Base-by-base conservation (phyloP, 2,329 filamentous ascomycete genomes). In the Juglanconis sp. region DNA sequence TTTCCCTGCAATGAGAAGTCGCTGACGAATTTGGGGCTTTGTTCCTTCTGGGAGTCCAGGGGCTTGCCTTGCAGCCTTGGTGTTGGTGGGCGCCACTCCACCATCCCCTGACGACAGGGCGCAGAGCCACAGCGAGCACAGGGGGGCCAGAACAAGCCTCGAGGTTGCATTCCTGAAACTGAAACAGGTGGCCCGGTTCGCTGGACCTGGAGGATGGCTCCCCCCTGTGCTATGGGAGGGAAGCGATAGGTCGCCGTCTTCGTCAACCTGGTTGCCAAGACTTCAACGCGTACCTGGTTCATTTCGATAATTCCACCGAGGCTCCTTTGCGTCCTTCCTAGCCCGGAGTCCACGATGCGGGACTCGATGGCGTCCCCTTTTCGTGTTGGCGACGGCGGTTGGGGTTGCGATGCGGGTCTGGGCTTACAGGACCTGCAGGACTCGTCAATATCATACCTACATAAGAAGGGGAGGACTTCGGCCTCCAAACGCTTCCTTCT, bases 401-500 rank as follows among this genome's bases (percentile, higher is more conserved):
- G n/a, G 51, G 11, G 8, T 11, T 31, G 24, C 36, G 6, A 3
- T 35, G 9, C 9, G 51, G 51, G 15, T 15, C 24, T 42, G 13
- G 36, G 35, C 7, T 38, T 38, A 8, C 35, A 38, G 35, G 35
- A 38, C 8, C 3, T 38, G 35, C 11, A 8, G 35, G 35, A 8
- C 8, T 38, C 11, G 36, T 35, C 11, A n/a, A 24, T 9, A 53
- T 55, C 52, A 56, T 48, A 34, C n/a, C 11, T 55, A 44, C 48
- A 62, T 62, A 62, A 61, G 56, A 59, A 60, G 49, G 57, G 50
- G 48, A 38, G 40, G n/a, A 31, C 56, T 48, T 59, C 53, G 53
- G 48, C 57, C 52, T 34, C n/a, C 24, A 48, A 13, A 36, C 35
- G 40, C 36, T 49, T 44, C 42, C 30, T 42, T 48, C 24, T 36